Conservation (phyloP, 1,284 basidiomycete genomes). For the Sanghuangporus sanghuang region DNA sequence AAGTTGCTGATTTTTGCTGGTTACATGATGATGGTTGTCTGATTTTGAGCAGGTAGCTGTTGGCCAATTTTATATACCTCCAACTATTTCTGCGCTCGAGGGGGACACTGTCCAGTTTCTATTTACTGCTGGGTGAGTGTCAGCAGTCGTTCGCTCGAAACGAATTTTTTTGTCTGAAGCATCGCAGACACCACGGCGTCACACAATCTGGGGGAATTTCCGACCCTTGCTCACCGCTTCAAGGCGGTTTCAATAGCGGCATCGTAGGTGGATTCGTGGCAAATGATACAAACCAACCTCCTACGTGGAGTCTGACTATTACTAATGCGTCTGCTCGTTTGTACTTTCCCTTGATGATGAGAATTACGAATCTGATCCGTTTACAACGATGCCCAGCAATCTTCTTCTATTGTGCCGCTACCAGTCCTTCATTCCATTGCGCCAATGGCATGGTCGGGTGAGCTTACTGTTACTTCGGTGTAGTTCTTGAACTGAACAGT, state of each 20-base stretch:
- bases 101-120: slow-evolving; percentile 5
- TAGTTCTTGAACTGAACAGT: background rate
- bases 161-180: background rate
- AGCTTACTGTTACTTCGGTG: background rate
- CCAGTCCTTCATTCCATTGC: slow-evolving; percentile 8
- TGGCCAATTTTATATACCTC: slow-evolving; percentile 9
- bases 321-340: slow-evolving; percentile 14
- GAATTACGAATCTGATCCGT: background rate
- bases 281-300: slow-evolving; percentile 5
- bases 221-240: slow-evolving; percentile 4
- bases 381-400: background rate
- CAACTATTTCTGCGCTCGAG: background rate
- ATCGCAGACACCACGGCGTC: slow-evolving; percentile 9
- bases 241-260: slow-evolving; percentile 13
- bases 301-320: slow-evolving; percentile 11
- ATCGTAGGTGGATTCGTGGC: background rate
- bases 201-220: slow-evolving; percentile 5
- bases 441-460: slow-evolving; percentile 16
- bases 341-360: background rate
- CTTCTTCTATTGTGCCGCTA: slow-evolving; percentile 12
- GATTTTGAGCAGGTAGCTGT: background rate
- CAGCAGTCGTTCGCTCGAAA: background rate
- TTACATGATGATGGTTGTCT: background rate
- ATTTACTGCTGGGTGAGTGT: background rate
- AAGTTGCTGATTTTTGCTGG: background rate